Conservation (phyloP, 805 yeast genomes). For the Wickerhamiella sorbophila region DNA sequence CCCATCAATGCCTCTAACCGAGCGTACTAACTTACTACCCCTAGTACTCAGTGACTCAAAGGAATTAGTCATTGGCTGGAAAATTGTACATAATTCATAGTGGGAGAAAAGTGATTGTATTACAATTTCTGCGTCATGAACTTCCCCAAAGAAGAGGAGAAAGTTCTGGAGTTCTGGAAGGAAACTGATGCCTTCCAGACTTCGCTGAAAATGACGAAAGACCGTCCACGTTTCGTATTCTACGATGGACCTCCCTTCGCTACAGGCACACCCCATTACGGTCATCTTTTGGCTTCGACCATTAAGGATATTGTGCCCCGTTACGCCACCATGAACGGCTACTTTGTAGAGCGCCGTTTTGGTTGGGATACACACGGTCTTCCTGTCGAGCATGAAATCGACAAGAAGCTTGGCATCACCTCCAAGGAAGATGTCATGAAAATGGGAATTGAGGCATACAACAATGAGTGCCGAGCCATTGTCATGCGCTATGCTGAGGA, state of each 20-base stretch:
- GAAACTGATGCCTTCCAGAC: constrained; percentile 91
- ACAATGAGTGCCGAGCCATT: constrained; percentile 86
- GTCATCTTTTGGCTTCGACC: constrained; percentile 93
- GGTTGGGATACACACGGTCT: constrained; percentile 99
- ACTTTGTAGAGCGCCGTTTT: constrained; percentile 88
- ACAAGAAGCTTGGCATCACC: constrained; percentile 86
- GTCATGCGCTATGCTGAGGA: constrained; percentile 95
- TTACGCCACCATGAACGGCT: constrained; percentile 95
- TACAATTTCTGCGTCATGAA: constrained; percentile 23
- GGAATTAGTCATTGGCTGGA: background rate
- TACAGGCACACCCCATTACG: constrained; percentile 98
- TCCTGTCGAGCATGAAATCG: constrained; percentile 97
- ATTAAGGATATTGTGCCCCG: constrained; percentile 95
- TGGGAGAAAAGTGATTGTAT: too few species aligned
- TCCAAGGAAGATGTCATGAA: constrained; percentile 90
- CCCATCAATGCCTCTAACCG: background rate
- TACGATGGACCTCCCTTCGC: constrained; percentile 99
- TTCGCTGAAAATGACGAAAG: constrained; percentile 69
- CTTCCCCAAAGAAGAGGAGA: constrained; percentile 84
- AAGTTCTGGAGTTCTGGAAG: constrained; percentile 66
- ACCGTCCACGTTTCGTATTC: constrained; percentile 74
- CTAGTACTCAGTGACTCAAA: constrained; percentile 1
- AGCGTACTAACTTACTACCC: background rate
- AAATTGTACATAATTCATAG: background rate
- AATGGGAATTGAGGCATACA: constrained; percentile 88